Base-by-base conservation (phyloP, 2,329 filamentous ascomycete species). In the Aspergillus novofumigatus region DNA sequence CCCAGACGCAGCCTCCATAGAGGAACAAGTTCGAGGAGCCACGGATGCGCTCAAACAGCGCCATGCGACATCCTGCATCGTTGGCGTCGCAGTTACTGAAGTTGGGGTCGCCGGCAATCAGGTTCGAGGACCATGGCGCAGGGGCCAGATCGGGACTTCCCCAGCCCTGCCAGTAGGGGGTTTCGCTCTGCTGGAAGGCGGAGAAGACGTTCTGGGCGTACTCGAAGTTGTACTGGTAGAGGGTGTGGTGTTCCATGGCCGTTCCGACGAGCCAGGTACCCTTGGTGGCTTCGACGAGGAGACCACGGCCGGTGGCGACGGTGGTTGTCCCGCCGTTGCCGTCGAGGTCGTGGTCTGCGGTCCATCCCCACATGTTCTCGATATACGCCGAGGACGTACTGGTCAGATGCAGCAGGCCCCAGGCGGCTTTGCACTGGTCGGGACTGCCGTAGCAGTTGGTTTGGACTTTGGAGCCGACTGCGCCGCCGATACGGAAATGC, bases 291-390 rank as follows among this genome's bases (percentile, higher is more conserved):
- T 79, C 75, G 32, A 76, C 65, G 4, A 78, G 68, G 23, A 75
- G 59, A 14, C 75, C 76, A 11, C 79, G 76, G 29, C 71, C 76
- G 11, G 71, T 69, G 38, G 70, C 64, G 53, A 75, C 74, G 48
- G 69, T 65, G 59, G 5, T 50, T 55, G 11, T 65, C 14, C 14
- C 32, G 14, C 11, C 60, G n/a, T 54, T 55, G 14, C 78, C 79
- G 51, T 78, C 74, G 11, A 84, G 72, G 58, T 79, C 78, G 69
- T 81, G 78, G 60, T 80, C 64, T 10, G 77, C 74, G 14, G 75
- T 79, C 78, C 78, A 81, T 21, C 75, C 68, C 78, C 78, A 78
- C 58, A 78, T 69, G 64, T 83, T 83, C 65, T 85, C 82, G 49
- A 84, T 75, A 61, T 84, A 84, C 4, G 77, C 77, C 0, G 77